Evolutionary conservation across 305 asterid genomes (phyloP), one percentile per base, ranked within the genome.

Genomic region (Solanum hybrid): DNA sequence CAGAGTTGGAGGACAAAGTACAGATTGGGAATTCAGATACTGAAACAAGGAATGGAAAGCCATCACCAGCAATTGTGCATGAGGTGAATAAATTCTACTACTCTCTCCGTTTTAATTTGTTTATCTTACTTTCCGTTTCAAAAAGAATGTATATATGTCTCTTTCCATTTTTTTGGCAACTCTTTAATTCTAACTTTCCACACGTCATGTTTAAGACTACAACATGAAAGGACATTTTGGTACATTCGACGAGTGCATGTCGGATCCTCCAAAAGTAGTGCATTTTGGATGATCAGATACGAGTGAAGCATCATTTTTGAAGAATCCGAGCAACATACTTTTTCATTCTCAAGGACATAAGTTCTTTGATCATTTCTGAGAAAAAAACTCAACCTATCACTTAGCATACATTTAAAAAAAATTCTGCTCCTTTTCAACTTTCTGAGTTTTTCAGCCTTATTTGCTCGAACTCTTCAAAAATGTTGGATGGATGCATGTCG

Each of bases 1-100:
- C 99, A 6, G 99, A 98, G 83, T 76, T 95, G 92, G 95, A 94
- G 86, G 98, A 97, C 93, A 96, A 77, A 90, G 98, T 98, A 51
- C 99, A 94, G 87, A 93, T 90, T 83, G 99, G 91, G 8, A 94
- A 94, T 91, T 86, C 93, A 57, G 95, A 92, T 61, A 90, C 90
- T 26, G 95, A 94, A 89, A 95, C 92, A 1, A 92, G 93, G 90
- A 91, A 91, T 36, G 96, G 96, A 73, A 97, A 93, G 89, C 98
- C 97, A 14, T 91, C 97, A 79, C 96, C 98, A 39, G 79, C 94
- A 20, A 86, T 89, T 3, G 95, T 96, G 84, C 97, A 95, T 32
- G 99, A 97, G 97, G 98, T 96, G 90, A 92, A 34, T 78, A 79
- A n/a, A 79, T 34, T 24, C 12, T 41, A 84, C 36, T 5, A 72